Evolutionary conservation across 352 stramenopile species (phyloP).

Genomic region (Globisporangium splendens): DNA sequence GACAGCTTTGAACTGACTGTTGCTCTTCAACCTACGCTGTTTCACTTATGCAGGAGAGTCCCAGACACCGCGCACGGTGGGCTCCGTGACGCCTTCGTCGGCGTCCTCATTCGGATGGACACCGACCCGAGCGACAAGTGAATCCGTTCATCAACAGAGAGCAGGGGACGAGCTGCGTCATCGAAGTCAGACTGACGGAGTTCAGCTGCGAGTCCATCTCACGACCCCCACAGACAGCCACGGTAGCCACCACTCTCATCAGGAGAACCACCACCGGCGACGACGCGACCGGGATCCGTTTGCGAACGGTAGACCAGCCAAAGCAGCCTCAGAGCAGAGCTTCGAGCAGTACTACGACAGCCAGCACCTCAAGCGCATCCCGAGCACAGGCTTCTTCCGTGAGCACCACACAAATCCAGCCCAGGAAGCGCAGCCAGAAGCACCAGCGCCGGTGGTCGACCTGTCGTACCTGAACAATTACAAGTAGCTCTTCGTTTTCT

Average conservation of each 20-base stretch:
- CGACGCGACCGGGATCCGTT: constrained; percentile 8
- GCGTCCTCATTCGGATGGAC: neutral
- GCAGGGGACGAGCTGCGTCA: constrained; percentile 14
- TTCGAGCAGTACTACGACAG: constrained; percentile 1
- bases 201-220: constrained; percentile 5
- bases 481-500: constrained; percentile 12
- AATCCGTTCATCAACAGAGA: constrained; percentile 11
- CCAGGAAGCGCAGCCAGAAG: neutral
- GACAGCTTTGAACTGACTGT: too few species aligned
- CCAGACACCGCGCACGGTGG: constrained; percentile 5
- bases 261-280: neutral
- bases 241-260: constrained; percentile 3
- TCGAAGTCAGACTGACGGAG: constrained; percentile 6
- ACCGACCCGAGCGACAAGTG: constrained; percentile 3
- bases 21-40: too few species aligned
- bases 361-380: neutral
- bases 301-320: neutral
- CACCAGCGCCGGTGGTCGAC: constrained; percentile 3
- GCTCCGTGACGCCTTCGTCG: constrained; percentile 2
- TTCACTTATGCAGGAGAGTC: constrained; percentile 2
- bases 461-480: constrained; percentile 24
- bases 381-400: too few species aligned
- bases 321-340: constrained; percentile 12
- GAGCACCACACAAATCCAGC: neutral
- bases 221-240: constrained; percentile 5